Evolutionary conservation across 176 grass and related monocot genomes (phyloP).

Genomic region (Paspalum vaginatum): DNA sequence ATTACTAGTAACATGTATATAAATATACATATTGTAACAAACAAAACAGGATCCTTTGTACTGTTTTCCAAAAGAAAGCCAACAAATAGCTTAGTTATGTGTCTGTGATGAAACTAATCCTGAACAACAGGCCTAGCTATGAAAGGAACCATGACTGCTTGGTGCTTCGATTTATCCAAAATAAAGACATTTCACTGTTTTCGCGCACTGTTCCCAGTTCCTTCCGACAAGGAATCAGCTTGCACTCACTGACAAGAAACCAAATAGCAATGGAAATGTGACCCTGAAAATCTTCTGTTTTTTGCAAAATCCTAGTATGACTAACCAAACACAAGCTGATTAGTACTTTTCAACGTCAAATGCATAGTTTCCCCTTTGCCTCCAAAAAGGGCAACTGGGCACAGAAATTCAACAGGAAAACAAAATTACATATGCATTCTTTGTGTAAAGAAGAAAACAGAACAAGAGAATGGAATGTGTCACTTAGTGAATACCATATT

Average conservation of each 20-base stretch:
- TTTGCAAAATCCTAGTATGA: not conserved
- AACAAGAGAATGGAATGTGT: not conserved
- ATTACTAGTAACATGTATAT: not conserved
- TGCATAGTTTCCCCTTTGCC: conserved; percentile 12
- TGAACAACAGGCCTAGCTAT: not conserved
- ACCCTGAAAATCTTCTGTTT: not conserved
- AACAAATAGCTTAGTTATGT: too few relatives aligned
- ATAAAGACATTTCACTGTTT: not conserved
- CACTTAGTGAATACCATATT: conserved; percentile 47
- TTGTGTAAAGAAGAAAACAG: not conserved
- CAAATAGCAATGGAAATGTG: not conserved
- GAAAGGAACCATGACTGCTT: not conserved
- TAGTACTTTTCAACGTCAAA: not conserved
- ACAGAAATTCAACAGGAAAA: not conserved
- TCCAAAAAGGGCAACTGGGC: not conserved
- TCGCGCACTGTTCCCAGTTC: not conserved
- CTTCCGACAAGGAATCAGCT: not conserved
- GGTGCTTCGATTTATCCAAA: not conserved
- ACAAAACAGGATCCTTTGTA: not conserved
- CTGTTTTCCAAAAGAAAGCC: not conserved
- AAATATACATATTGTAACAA: not conserved
- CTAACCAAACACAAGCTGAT: not conserved
- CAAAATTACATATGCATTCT: not conserved
- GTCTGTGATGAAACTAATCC: conserved; percentile 8
- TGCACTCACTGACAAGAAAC: not conserved